These are phyloP conservation scores for Fibroporia radiculosa DNA, from an alignment of 768 basidiomycete species.

Conservation along the genomic window DNA sequence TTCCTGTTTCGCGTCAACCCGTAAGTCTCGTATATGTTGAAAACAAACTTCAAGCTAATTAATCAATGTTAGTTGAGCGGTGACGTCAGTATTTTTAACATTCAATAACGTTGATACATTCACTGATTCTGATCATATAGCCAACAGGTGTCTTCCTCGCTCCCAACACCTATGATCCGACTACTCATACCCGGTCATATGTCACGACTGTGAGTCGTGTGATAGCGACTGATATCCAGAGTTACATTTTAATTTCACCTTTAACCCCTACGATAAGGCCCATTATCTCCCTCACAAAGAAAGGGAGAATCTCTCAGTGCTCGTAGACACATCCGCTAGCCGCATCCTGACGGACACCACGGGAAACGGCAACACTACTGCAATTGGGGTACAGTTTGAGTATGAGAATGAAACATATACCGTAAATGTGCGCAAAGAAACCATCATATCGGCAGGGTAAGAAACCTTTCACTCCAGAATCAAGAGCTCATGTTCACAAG, in stretches of 20 bases:
- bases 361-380: conserved; percentile 22
- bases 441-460: conserved; percentile 27
- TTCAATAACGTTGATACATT: not conserved
- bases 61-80: conserved; percentile 16
- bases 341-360: conserved; percentile 16
- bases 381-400: conserved; percentile 41
- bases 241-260: not conserved
- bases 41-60: conserved; percentile 2
- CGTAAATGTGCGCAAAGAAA: conserved; percentile 39
- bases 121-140: conserved; percentile 3
- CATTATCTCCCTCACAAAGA: conserved; percentile 18
- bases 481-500: too few species aligned
- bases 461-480: too few species aligned
- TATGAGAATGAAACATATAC: conserved; percentile 21
- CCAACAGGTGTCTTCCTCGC: conserved; percentile 11
- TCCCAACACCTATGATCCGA: conserved; percentile 12
- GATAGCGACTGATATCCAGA: too few species aligned
- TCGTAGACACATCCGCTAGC: conserved; percentile 21
- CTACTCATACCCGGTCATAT: conserved; percentile 14
- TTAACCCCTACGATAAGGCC: conserved; percentile 8
- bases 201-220: conserved; percentile 20
- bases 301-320: conserved; percentile 23
- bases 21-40: conserved; percentile 4
- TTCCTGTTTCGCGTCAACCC: conserved; percentile 8
- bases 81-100: conserved; percentile 7